Percentiles rank a stretch among this genome's conserved stretches.
These are phyloP conservation scores for Aspergillus unguis DNA, from an alignment of 2,329 filamentous ascomycete genomes.

Conservation along the genomic window DNA sequence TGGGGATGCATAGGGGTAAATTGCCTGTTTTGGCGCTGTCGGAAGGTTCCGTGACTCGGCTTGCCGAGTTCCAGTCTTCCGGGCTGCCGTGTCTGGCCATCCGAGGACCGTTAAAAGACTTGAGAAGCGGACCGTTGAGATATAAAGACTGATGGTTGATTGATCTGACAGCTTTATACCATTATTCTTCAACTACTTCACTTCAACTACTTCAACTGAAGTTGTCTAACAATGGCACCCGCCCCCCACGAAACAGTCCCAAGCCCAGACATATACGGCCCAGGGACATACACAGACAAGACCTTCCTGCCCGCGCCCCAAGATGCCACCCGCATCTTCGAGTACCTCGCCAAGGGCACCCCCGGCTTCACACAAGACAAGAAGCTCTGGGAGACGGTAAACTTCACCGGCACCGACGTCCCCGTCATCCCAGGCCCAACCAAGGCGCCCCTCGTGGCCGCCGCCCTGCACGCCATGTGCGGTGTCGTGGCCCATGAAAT, in stretches of 20 bases:
- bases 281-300: constrained; percentile 42
- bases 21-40: not conserved
- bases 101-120: not conserved
- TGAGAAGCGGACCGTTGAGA: not conserved
- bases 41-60: not conserved
- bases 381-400: constrained; percentile 27
- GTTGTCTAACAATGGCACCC: not conserved
- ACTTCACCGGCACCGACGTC: constrained; percentile 39
- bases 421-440: constrained; percentile 46
- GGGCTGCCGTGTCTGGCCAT: not conserved
- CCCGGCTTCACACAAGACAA: constrained; percentile 41
- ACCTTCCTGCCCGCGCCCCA: constrained; percentile 36
- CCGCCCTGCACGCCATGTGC: constrained; percentile 45
- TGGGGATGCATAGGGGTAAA: not conserved
- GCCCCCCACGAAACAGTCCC: constrained; percentile 15
- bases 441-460: constrained; percentile 42
- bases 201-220: not conserved
- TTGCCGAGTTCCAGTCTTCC: not conserved
- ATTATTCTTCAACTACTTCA: not conserved
- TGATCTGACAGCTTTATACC: not conserved
- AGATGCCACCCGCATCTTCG: constrained; percentile 40
- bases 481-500: constrained; percentile 45
- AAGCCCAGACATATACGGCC: constrained; percentile 35
- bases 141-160: not conserved
- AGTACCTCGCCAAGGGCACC: constrained; percentile 36